Base-by-base conservation (phyloP, 257 asterid species). In the Solanum acaule region DNA sequence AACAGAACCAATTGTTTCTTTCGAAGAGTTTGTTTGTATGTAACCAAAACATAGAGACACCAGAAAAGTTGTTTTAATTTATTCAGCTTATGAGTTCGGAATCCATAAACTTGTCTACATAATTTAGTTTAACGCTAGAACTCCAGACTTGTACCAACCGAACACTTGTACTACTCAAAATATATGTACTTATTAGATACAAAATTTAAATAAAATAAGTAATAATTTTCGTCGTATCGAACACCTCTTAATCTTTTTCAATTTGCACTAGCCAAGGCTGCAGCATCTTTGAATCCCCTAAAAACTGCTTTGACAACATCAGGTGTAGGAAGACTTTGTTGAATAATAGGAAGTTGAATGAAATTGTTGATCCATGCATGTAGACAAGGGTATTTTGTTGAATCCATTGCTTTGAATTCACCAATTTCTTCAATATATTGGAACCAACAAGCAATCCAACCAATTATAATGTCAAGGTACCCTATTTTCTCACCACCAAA, bases 401-500 rank as follows among this genome's bases (percentile, higher is more conserved):
- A 49, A 65, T 88, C 73, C 61, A 88, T 40, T 40, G 76, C 52
- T 49, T 88, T 81, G 13, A 67, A n/a, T 61, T 77, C 87, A 31
- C 59, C 87, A 82, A 84, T 34, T 65, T 88, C 89, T n/a, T 88
- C 73, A 8, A 82, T 16, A 83, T 59, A 49, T 67, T 68, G 75
- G 25, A 65, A 44, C 89, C 89, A 88, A 22, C 44, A 67, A 82
- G 71, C 42, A 68, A 88, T 42, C 87, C 89, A 68, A 23, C 87
- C 87, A 83, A 35, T 38, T 34, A 86, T 29, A 46, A 88, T 42
- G 71, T 88, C 87, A 59, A 88, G 63, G 38, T 67, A 67, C 44
- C 89, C 89, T 67, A 88, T 33, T 31, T 25, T 70, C 20, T 82
- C 76, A 12, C 89, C 89, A 68, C 81, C 68, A 67, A 88, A 82